These are phyloP conservation scores for Colletotrichum incanum DNA, from an alignment of 2,329 filamentous ascomycete genomes.

Conservation along the genomic window DNA sequence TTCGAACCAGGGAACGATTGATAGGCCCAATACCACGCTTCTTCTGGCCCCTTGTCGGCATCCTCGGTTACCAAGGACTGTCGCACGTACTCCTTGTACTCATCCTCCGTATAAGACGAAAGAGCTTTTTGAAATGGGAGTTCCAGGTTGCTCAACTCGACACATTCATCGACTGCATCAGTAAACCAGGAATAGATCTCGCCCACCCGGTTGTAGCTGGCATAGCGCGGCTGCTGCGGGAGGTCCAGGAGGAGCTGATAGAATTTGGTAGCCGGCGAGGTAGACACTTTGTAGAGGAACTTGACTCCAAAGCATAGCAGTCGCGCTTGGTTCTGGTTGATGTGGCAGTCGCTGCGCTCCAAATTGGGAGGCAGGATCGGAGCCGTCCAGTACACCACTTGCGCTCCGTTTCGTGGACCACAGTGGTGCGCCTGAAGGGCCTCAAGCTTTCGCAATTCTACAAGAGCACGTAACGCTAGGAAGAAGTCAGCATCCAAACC, in stretches of 20 bases:
- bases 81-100: slow-evolving; percentile 26
- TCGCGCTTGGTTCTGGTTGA: slow-evolving; percentile 37
- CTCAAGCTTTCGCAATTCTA: slow-evolving; percentile 32
- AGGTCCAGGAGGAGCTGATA: slow-evolving; percentile 24
- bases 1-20: slow-evolving; percentile 15
- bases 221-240: slow-evolving; percentile 33
- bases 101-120: not conserved
- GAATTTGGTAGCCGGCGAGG: slow-evolving; percentile 25
- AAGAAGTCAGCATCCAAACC: not conserved
- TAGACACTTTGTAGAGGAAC: slow-evolving; percentile 31
- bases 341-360: slow-evolving; percentile 34
- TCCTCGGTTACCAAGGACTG: slow-evolving; percentile 21
- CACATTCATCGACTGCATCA: slow-evolving; percentile 26
- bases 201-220: slow-evolving; percentile 33
- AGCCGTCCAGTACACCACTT: slow-evolving; percentile 35
- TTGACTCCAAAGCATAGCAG: slow-evolving; percentile 33
- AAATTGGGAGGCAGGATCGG: slow-evolving; percentile 28
- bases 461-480: slow-evolving; percentile 28
- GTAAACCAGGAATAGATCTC: slow-evolving; percentile 39
- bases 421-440: slow-evolving; percentile 33
- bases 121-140: slow-evolving; percentile 8
- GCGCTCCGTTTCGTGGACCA: slow-evolving; percentile 12
- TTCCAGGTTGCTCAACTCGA: slow-evolving; percentile 27
- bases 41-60: slow-evolving; percentile 31
- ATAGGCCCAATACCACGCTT: slow-evolving; percentile 42